Evolutionary conservation across 257 asterid species (phyloP), one percentile per base, ranked within the genome.

Genomic region (Nyctanthes arbortristis): DNA sequence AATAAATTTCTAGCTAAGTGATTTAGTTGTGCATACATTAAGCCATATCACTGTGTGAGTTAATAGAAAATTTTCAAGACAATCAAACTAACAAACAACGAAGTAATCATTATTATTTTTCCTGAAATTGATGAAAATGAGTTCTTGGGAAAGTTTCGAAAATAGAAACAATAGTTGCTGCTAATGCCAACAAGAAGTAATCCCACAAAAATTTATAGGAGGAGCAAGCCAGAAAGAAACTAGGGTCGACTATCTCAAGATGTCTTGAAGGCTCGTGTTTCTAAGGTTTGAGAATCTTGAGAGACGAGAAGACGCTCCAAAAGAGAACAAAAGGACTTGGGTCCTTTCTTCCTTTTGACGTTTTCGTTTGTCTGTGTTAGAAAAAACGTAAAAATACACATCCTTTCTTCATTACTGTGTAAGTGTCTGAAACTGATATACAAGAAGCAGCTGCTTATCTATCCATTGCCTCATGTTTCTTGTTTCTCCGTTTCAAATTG

Each of bases 371-470:
- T 30, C 2, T 28, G 16, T 35, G 14, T 27, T 35, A 69, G 14
- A 14, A 55, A 43, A 20, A n/a, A 60, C 29, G 4, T 12, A 12
- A 16, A 25, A 16, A 68, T 7, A 58, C 59, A 45, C 16, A 20
- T 27, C 29, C n/a, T 59, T 47, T n/a, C n/a, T 52, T 7, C n/a
- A 52, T n/a, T n/a, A 24, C 59, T 8, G 27, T 24, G 16, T n/a
- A 34, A 55, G 54, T 63, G 59, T 58, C 40, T 18, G 60, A 36
- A 63, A 27, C 61, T 54, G 49, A 28, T 55, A 39, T 64, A 13
- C 32, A 8, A 68, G 31, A 36, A 37, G 66, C 33, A 33, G 69
- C 32, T n/a, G n/a, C n/a, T n/a, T n/a, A n/a, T n/a, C n/a, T 45
- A 6, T 31, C 20, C 31, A 31, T 14, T 33, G 33, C 29, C 34